These are phyloP conservation scores for Solanum hybrid DNA, from an alignment of 305 asterid genomes.

Conservation along the genomic window DNA sequence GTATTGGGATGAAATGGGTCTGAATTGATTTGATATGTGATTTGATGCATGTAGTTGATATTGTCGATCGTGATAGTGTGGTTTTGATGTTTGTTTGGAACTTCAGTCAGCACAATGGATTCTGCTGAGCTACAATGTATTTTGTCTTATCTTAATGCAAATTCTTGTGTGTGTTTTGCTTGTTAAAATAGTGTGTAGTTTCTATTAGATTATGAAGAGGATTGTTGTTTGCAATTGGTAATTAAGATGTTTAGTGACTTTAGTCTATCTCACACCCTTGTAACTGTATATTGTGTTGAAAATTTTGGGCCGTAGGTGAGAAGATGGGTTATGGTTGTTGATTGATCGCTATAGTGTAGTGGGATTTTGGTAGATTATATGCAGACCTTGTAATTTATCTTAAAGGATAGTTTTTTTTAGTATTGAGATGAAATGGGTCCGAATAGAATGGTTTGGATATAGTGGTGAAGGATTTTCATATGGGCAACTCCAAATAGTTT, in stretches of 20 bases:
- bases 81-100: neutral
- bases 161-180: neutral
- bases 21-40: neutral
- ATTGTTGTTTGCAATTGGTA: neutral
- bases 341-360: neutral
- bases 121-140: neutral
- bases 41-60: neutral
- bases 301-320: neutral
- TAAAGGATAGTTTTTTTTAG: neutral
- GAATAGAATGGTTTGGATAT: neutral
- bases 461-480: neutral
- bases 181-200: neutral
- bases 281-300: neutral
- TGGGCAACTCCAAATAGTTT: neutral
- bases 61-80: neutral
- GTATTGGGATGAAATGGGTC: neutral
- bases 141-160: neutral
- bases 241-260: neutral
- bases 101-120: neutral
- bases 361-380: neutral
- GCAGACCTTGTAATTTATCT: neutral
- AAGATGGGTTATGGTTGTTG: neutral
- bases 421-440: neutral
- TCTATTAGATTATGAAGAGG: neutral
- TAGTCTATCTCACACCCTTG: neutral